phyloP scores from a whole-genome alignment of 2,329 filamentous ascomycete genomes.

The Grosmannia penicillata region DNA sequence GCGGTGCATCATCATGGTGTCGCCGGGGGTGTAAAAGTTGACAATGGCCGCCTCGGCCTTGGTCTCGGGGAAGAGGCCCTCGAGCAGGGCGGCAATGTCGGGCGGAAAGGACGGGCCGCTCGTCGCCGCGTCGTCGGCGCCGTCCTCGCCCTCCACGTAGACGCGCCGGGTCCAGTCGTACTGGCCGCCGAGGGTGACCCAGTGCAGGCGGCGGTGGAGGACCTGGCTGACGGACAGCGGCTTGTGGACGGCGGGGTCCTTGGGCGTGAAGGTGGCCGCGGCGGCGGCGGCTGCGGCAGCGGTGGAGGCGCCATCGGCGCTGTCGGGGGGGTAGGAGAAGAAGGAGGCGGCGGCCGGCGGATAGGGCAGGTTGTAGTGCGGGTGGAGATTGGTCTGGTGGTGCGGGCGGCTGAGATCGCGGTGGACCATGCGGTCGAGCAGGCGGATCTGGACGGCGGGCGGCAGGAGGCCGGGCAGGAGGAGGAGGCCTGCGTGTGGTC shows the following conservation, averaged over 20 bases:
- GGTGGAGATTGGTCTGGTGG: constrained; percentile 68
- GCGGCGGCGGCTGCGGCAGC: constrained; percentile 29
- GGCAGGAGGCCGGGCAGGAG: constrained; percentile 66
- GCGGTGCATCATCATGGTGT: constrained; percentile 83
- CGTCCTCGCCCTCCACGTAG: constrained; percentile 40
- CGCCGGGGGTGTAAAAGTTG: constrained; percentile 81
- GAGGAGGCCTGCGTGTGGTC: constrained; percentile 49
- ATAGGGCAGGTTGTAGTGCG: constrained; percentile 20
- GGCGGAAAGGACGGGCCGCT: constrained; percentile 41
- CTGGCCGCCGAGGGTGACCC: constrained; percentile 88
- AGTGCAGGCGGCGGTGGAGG: constrained; percentile 69
- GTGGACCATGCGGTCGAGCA: constrained; percentile 57
- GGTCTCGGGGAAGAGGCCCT: constrained; percentile 60
- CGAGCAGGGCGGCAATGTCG: constrained; percentile 56
- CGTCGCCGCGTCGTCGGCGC: constrained; percentile 21
- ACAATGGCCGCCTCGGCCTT: constrained; percentile 80
- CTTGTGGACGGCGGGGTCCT: constrained; percentile 60
- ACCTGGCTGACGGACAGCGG: constrained; percentile 55
- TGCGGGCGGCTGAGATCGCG: constrained; percentile 51
- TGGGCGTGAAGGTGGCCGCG: constrained; percentile 46
- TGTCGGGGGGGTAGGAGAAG: constrained; percentile 33
- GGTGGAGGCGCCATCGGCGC: constrained; percentile 21
- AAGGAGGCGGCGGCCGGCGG: constrained; percentile 26
- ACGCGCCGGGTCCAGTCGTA: constrained; percentile 88
- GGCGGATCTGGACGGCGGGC: constrained; percentile 46